Evolutionary conservation across 2,329 filamentous ascomycete species (phyloP).

Genomic region (Aspergillus intermedius): DNA sequence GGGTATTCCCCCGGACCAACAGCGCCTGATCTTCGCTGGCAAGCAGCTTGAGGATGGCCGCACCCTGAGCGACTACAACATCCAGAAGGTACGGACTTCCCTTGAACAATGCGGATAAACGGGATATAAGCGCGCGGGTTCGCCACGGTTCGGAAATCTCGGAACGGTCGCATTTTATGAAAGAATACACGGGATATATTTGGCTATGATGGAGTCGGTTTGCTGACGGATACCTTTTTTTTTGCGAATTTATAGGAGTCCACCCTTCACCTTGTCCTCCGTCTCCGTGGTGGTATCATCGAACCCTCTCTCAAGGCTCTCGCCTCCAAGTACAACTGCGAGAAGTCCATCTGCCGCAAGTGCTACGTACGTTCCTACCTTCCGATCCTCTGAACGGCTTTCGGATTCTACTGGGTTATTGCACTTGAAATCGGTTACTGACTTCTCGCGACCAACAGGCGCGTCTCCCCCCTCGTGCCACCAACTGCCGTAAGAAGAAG

Average conservation of each 20-base stretch:
- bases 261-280: constrained; percentile 95
- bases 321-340: constrained; percentile 99
- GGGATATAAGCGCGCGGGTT: not conserved
- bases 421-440: not conserved
- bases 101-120: constrained; percentile 1
- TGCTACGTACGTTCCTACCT: constrained; percentile 73
- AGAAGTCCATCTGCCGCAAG: constrained; percentile 99
- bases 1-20: constrained; percentile 95
- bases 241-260: constrained; percentile 62
- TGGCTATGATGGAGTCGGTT: constrained; percentile 3
- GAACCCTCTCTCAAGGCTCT: constrained; percentile 98
- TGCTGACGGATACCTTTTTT: constrained; percentile 24
- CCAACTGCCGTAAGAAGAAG: constrained; percentile 99
- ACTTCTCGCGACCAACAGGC: constrained; percentile 35
- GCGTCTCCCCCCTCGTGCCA: constrained; percentile 93
- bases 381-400: not conserved
- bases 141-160: not conserved
- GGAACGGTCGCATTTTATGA: not conserved
- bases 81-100: constrained; percentile 74
- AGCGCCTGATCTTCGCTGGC: constrained; percentile 97
- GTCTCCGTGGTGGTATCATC: constrained; percentile 98
- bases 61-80: constrained; percentile 97
- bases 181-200: not conserved
- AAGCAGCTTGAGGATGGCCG: constrained; percentile 99
- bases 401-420: not conserved